Percentiles rank a stretch among this genome's conserved stretches.
These are phyloP conservation scores for Hygrophoropsis aurantiaca DNA, from an alignment of 768 basidiomycete species.

Conservation along the genomic window DNA sequence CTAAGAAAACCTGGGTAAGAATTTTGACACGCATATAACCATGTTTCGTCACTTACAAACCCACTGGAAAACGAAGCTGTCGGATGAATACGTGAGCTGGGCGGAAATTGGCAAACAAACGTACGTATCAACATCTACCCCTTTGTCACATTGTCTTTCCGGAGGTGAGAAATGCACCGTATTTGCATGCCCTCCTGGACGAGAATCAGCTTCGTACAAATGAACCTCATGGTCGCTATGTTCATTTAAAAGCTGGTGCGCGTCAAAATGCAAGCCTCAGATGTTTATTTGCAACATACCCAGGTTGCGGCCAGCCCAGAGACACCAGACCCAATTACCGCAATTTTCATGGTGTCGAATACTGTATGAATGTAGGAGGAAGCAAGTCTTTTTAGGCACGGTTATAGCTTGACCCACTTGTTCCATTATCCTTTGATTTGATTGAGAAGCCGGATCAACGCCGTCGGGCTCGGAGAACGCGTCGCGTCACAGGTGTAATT, in stretches of 20 bases:
- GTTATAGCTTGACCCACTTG: no score
- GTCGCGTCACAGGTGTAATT: no score
- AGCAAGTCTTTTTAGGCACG: no score
- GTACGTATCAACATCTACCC: constrained; percentile 69
- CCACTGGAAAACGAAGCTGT: constrained; percentile 37
- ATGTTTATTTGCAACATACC: constrained; percentile 38
- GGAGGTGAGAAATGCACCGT: constrained; percentile 56
- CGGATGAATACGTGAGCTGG: background rate
- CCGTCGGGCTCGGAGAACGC: no score
- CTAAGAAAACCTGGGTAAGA: constrained; percentile 30
- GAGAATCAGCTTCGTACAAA: constrained; percentile 64
- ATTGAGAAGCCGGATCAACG: no score
- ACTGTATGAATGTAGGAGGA: no score
- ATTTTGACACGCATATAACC: background rate
- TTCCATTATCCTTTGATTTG: no score
- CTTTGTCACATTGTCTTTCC: constrained; percentile 27
- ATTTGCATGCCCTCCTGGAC: constrained; percentile 77
- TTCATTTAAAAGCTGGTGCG: constrained; percentile 62
- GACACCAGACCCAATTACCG: constrained; percentile 77
- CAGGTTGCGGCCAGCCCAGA: constrained; percentile 77
- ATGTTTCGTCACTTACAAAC: constrained; percentile 44
- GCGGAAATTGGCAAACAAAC: constrained; percentile 34
- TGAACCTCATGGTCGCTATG: constrained; percentile 74
- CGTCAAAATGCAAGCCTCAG: background rate
- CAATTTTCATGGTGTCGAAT: constrained; percentile 49